Percentiles rank a stretch among this genome's conserved stretches.
Evolutionary conservation across 805 yeast species (phyloP).

Genomic region (Hanseniaspora lachancei): DNA sequence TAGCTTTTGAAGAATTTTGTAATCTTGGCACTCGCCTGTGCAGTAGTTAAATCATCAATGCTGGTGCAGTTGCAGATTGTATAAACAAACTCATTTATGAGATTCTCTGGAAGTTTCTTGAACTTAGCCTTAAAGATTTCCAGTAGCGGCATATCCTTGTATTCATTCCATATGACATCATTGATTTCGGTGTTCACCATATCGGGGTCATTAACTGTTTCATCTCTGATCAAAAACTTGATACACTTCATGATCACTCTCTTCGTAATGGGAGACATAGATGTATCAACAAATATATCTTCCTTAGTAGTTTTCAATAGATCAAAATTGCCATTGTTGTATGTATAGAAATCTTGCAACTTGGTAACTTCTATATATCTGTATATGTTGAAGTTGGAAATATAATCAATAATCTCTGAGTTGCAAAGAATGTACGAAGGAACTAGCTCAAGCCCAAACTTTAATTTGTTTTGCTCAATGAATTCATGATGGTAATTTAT

Average conservation of each 20-base stretch:
- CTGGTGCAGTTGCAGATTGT: slow-evolving; percentile 71
- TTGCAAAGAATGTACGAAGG: slow-evolving; percentile 83
- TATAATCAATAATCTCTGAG: slow-evolving; percentile 45
- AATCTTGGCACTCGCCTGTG: slow-evolving; percentile 66
- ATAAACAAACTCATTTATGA: slow-evolving; percentile 68
- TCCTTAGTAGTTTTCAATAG: slow-evolving; percentile 77
- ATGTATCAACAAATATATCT: slow-evolving; percentile 83
- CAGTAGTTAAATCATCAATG: slow-evolving; percentile 42
- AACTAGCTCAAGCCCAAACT: slow-evolving; percentile 75
- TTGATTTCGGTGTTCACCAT: slow-evolving; percentile 39
- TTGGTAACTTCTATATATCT: slow-evolving; percentile 88
- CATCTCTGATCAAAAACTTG: slow-evolving; percentile 42
- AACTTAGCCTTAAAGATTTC: slow-evolving; percentile 52
- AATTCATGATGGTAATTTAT: slow-evolving; percentile 17
- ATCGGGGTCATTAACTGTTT: slow-evolving; percentile 75
- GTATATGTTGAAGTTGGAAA: slow-evolving; percentile 75
- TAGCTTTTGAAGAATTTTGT: slow-evolving; percentile 72
- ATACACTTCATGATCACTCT: slow-evolving; percentile 37
- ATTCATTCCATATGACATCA: slow-evolving; percentile 43
- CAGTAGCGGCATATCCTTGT: slow-evolving; percentile 43
- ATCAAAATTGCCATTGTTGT: slow-evolving; percentile 65
- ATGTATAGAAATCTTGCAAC: slow-evolving; percentile 80
- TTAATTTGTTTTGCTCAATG: slow-evolving; percentile 32
- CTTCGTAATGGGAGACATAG: slow-evolving; percentile 59
- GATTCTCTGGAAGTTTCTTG: slow-evolving; percentile 50